Evolutionary conservation across 345 rosid species (phyloP).

Genomic region (Eucalyptus virginea): DNA sequence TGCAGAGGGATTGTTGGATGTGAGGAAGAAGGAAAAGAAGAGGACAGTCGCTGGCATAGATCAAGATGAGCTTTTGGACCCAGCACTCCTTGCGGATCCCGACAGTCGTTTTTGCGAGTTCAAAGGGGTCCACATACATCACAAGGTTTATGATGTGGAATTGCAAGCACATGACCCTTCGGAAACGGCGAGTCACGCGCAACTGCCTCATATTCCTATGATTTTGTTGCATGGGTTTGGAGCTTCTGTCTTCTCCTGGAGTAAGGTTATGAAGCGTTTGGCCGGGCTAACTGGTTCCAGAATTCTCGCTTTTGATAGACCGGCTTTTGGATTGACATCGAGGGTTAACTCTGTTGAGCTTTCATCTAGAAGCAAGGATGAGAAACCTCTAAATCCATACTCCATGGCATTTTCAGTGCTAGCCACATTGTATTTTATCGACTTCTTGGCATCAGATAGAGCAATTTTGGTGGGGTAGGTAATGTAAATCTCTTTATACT

Average conservation of each 20-base stretch:
- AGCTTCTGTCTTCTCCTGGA: conserved; percentile 90
- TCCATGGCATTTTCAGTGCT: conserved; percentile 77
- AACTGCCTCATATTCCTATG: conserved; percentile 26
- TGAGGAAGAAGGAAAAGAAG: conserved; percentile 9
- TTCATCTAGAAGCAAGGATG: conserved; percentile 1
- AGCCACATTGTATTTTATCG: conserved; percentile 63
- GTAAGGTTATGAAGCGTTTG: conserved; percentile 58
- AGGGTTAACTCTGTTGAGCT: conserved; percentile 21
- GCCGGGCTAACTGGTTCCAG: conserved; percentile 46
- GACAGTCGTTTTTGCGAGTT: conserved; percentile 92
- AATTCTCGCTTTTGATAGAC: conserved; percentile 87
- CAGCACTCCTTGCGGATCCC: conserved; percentile 59
- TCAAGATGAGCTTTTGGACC: conserved; percentile 63
- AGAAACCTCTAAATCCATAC: conserved; percentile 58
- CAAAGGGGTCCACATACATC: conserved; percentile 64
- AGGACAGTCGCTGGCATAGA: conserved; percentile 42
- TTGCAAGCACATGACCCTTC: conserved; percentile 5
- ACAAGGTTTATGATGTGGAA: conserved; percentile 44
- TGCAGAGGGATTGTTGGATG: conserved; percentile 36
- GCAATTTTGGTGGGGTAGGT: conserved; percentile 77
- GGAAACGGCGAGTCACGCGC: background rate
- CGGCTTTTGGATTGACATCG: conserved; percentile 86
- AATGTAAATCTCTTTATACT: background rate
- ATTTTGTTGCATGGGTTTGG: conserved; percentile 89
- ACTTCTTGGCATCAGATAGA: conserved; percentile 57